These are phyloP conservation scores for Pseudogymnoascus sp. DNA, from an alignment of 2,329 filamentous ascomycete genomes.

Conservation along the genomic window DNA sequence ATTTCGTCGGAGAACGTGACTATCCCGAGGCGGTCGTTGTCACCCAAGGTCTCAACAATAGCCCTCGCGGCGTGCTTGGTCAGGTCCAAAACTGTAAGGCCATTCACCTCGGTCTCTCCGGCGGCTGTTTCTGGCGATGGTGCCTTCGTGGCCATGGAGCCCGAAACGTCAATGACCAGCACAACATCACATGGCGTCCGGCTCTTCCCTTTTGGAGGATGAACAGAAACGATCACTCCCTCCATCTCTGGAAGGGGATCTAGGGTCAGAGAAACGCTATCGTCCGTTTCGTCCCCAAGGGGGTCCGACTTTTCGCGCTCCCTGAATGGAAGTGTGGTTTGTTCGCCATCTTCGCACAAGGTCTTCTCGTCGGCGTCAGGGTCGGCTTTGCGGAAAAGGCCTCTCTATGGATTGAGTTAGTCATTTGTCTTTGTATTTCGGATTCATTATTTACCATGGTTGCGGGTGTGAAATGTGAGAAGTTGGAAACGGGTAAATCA, in stretches of 20 bases:
- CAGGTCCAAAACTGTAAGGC: constrained; percentile 49
- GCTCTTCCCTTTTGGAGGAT: constrained; percentile 32
- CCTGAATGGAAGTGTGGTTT: neutral
- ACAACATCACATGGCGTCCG: constrained; percentile 50
- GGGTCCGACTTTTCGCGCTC: neutral
- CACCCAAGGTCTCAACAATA: constrained; percentile 47
- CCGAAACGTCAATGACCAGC: constrained; percentile 53
- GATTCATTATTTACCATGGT: neutral
- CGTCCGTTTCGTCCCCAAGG: neutral
- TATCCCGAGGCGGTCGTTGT: constrained; percentile 48
- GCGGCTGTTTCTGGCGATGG: constrained; percentile 32
- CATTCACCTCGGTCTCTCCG: constrained; percentile 36
- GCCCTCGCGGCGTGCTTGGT: constrained; percentile 52
- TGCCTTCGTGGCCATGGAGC: constrained; percentile 44
- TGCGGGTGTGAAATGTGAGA: neutral
- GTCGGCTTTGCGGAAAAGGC: neutral
- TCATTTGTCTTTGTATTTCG: neutral
- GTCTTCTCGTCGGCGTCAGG: constrained; percentile 1
- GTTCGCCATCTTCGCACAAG: neutral
- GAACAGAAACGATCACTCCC: constrained; percentile 39
- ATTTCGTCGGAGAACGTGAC: constrained; percentile 43
- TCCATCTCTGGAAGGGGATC: constrained; percentile 33
- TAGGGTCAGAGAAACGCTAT: constrained; percentile 25
- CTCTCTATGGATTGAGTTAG: neutral
- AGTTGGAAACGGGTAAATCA: neutral